A percentile compares a stretch with the other conserved stretches of the same genome.
These are phyloP conservation scores for Backusella parvicylindrica DNA, from an alignment of 192 early-diverging fungal species.

Conservation along the genomic window DNA sequence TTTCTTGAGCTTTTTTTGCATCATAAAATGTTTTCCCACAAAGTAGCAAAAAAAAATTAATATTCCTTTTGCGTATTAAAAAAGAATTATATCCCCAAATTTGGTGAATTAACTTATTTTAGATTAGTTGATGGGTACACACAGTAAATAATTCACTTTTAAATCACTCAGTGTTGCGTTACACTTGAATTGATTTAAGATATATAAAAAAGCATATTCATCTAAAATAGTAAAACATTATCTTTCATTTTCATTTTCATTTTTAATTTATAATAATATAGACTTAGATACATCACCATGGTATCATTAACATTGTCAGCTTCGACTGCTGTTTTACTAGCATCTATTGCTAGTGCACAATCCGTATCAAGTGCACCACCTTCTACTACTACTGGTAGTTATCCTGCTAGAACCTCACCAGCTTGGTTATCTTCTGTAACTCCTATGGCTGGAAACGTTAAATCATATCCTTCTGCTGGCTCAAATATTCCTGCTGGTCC, in stretches of 20 bases:
- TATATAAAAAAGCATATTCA: not conserved
- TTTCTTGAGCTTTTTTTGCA: not conserved
- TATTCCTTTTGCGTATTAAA: not conserved
- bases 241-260: not conserved
- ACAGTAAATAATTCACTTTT: not conserved
- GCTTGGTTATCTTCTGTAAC: constrained; percentile 24
- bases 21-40: not conserved
- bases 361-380: not conserved
- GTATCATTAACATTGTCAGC: not conserved
- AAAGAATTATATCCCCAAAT: constrained; percentile 2
- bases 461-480: constrained; percentile 13
- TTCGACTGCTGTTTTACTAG: not conserved
- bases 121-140: not conserved
- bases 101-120: constrained; percentile 4
- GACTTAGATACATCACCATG: not conserved
- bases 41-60: not conserved
- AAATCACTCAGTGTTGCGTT: not conserved
- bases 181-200: not conserved
- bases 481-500: constrained; percentile 20
- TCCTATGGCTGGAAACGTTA: constrained; percentile 20
- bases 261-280: not conserved
- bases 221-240: not conserved
- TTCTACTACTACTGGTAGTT: not conserved
- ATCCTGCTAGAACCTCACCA: constrained; percentile 18
- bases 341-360: not conserved